Conservation (phyloP, 2,329 filamentous ascomycete genomes). For the Aureobasidium subglaciale region DNA sequence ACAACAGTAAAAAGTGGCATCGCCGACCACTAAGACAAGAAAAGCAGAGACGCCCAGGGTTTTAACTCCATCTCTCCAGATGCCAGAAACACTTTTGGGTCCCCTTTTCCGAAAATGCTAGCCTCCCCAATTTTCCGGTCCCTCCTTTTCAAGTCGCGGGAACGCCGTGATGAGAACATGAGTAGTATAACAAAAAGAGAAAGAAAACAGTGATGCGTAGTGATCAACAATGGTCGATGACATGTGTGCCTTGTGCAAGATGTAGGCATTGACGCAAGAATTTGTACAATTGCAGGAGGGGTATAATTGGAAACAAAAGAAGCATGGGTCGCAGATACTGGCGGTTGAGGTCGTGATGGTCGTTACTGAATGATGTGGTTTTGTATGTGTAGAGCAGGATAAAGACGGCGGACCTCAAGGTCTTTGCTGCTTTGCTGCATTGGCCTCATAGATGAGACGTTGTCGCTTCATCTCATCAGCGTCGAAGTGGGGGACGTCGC, state of each 20-base stretch:
- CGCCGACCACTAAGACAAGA: background rate
- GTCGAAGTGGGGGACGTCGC: slow-evolving; percentile 38
- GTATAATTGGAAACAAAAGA: slow-evolving; percentile 14
- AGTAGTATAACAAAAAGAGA: background rate
- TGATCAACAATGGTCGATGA: background rate
- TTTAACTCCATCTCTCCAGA: background rate
- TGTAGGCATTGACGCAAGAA: background rate
- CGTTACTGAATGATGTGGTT: slow-evolving; percentile 4
- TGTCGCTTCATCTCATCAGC: slow-evolving; percentile 42
- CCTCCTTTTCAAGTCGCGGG: background rate
- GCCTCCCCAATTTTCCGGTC: background rate
- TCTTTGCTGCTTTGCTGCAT: slow-evolving; percentile 17
- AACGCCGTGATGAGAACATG: background rate
- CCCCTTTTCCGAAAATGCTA: background rate
- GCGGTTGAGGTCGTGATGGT: slow-evolving; percentile 6
- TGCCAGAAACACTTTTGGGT: slow-evolving; percentile 1
- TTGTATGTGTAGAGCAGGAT: background rate
- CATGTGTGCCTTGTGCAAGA: background rate
- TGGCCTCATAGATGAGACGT: slow-evolving; percentile 42
- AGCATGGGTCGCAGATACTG: slow-evolving; percentile 10
- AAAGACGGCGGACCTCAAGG: background rate
- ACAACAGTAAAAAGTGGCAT: background rate
- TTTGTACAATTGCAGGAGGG: slow-evolving; percentile 8
- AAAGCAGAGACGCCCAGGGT: background rate
- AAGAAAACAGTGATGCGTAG: background rate